phyloP scores from a whole-genome alignment of 2,329 filamentous ascomycete genomes.

The Hymenoscyphus fraxineus region DNA sequence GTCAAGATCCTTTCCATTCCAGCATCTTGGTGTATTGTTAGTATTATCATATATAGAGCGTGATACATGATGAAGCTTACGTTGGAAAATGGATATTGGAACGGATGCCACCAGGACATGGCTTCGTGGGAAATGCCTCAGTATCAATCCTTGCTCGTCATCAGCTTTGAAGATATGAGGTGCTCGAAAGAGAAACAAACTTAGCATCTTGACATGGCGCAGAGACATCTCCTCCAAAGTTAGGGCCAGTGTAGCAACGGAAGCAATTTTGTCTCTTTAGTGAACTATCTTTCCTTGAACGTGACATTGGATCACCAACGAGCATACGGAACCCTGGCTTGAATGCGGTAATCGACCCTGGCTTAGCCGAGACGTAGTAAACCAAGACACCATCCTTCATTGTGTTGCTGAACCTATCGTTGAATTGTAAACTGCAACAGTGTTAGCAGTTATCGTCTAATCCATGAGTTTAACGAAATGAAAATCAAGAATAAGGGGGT shows the following conservation, averaged over 20 bases:
- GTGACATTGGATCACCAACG: conserved; percentile 15
- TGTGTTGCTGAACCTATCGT: conserved; percentile 17
- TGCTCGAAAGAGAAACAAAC: conserved; percentile 50
- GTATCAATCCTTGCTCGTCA: conserved; percentile 37
- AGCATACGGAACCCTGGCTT: conserved; percentile 22
- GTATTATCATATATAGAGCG: not conserved
- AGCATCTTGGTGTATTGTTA: conserved; percentile 33
- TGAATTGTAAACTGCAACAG: conserved; percentile 15
- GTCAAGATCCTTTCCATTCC: conserved; percentile 23
- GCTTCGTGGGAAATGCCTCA: conserved; percentile 48
- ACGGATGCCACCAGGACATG: conserved; percentile 57
- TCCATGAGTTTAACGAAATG: not conserved
- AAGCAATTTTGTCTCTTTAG: conserved; percentile 16
- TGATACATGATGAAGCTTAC: conserved; percentile 40
- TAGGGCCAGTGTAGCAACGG: conserved; percentile 17
- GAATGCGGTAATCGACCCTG: conserved; percentile 17
- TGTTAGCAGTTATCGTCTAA: not conserved
- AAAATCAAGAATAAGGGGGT: no score
- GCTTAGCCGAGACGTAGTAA: conserved; percentile 18
- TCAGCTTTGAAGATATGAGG: conserved; percentile 50
- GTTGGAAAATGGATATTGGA: conserved; percentile 75
- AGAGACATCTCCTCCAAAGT: conserved; percentile 24
- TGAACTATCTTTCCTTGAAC: conserved; percentile 5
- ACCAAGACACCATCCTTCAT: conserved; percentile 14
- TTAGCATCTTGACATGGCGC: conserved; percentile 48